Base-by-base conservation (phyloP, 2,329 filamentous ascomycete genomes). In the Aciculosporium take region DNA sequence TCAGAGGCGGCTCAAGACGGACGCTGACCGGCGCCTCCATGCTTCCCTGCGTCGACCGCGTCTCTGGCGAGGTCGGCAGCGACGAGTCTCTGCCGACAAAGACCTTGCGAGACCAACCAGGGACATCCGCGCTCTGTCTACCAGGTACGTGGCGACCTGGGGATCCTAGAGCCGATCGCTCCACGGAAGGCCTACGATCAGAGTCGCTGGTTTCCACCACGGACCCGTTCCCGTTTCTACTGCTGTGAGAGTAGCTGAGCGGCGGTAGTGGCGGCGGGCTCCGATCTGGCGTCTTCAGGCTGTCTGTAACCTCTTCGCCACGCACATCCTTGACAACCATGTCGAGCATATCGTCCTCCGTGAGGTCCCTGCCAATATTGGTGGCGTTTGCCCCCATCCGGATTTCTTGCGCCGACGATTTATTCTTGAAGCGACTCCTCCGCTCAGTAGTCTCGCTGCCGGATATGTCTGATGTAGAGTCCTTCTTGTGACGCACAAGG, bases 331-430 rank as follows among this genome's bases (percentile, higher is more conserved):
- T 67, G 5, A 69, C 69, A 45, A 78, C 65, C 61, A 76, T 71
- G 43, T 77, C 72, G 44, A 69, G 59, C 72, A 79, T 78, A 51
- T 78, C 74, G 53, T 72, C 76, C 46, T 76, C 71, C 10, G 79
- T 57, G 10, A 78, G 59, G 43, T 75, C 69, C 45, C 67, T 69
- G 20, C 57, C 46, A 34, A 59, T 65, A 47, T 66, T 70, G 48
- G 66, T 70, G 36, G 65, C 67, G 41, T 68, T 62, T 2, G 70
- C 75, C 9, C 63, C 66, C 13, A 57, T 63, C 2, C 20, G 32
- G 6, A 13, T 25, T n/a, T 15, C 29, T 67, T 65, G 18, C 51
- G 56, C 39, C 30, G 44, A 10, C 45, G 50, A 3, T 31, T 45
- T n/a, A n/a, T n/a, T 25, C 62, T 57, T 47, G 55, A 57, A 37